phyloP scores from a whole-genome alignment of 805 yeast species.

The Spathaspora passalidarum region DNA sequence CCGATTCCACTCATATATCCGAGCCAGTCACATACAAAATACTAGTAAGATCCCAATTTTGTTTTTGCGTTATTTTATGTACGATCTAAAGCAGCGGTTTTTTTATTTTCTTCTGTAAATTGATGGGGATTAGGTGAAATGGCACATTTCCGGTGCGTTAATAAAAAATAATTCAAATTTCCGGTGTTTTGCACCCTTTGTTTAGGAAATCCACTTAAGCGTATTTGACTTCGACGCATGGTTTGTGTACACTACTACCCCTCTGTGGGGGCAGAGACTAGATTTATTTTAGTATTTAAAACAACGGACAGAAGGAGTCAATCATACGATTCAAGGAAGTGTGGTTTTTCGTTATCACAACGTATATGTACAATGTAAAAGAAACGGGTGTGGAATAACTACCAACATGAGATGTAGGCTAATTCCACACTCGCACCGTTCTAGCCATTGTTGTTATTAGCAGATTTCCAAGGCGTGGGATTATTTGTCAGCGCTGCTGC shows the following conservation, averaged over 20 bases:
- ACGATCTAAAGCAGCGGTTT: not conserved
- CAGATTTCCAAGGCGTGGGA: no score
- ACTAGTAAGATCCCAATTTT: no score
- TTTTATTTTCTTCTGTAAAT: not conserved
- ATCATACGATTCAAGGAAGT: not conserved
- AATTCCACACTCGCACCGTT: no score
- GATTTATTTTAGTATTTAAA: not conserved
- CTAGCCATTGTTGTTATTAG: no score
- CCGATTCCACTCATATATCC: not conserved
- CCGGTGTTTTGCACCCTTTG: conserved; percentile 1
- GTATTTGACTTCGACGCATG: not conserved
- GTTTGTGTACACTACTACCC: not conserved
- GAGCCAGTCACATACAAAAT: not conserved
- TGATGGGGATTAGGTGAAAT: not conserved
- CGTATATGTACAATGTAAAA: not conserved
- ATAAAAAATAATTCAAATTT: not conserved
- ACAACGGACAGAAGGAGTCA: no score
- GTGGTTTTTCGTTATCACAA: no score
- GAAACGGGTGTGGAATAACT: not conserved
- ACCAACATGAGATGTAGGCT: no score
- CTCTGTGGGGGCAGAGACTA: not conserved
- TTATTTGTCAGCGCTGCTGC: no score
- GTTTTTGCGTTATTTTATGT: not conserved
- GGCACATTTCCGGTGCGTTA: not conserved
- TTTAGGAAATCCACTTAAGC: not conserved